Evolutionary conservation across 1,284 basidiomycete species (phyloP).

Genomic region (Malassezia furfur): DNA sequence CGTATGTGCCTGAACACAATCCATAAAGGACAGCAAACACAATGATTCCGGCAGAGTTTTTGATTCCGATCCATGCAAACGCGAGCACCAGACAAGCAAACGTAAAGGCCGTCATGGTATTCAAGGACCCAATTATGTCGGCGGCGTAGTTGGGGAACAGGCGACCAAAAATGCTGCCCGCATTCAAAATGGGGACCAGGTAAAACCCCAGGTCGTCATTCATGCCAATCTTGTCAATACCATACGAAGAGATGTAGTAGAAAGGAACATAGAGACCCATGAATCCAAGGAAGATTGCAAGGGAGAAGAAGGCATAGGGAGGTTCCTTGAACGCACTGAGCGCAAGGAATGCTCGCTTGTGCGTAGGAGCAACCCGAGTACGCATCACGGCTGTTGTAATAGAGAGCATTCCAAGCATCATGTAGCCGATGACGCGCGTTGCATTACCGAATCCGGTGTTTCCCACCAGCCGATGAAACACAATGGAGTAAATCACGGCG

Average conservation of each 20-base stretch:
- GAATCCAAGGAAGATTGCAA: slow-evolving; percentile 23
- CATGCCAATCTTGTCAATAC: slow-evolving; percentile 2
- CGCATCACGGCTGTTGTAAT: not conserved
- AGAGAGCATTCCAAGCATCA: slow-evolving; percentile 10
- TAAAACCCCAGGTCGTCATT: slow-evolving; percentile 14
- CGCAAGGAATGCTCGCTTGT: not conserved
- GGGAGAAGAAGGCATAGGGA: slow-evolving; percentile 21
- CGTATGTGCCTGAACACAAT: slow-evolving; percentile 27
- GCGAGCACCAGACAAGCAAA: slow-evolving; percentile 31
- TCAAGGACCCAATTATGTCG: slow-evolving; percentile 44
- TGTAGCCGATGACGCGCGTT: slow-evolving; percentile 17
- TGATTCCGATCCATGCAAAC: slow-evolving; percentile 19
- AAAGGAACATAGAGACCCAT: slow-evolving; percentile 32
- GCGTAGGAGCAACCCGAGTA: not conserved
- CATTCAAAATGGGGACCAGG: slow-evolving; percentile 31
- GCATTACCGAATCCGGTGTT: slow-evolving; percentile 18
- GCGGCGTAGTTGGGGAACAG: slow-evolving; percentile 45
- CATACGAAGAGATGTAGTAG: slow-evolving; percentile 20
- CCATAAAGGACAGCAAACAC: slow-evolving; percentile 29
- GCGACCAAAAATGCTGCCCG: slow-evolving; percentile 40
- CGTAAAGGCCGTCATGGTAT: slow-evolving; percentile 43
- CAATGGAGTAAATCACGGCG: slow-evolving; percentile 21
- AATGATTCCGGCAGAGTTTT: slow-evolving; percentile 16
- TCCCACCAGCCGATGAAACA: slow-evolving; percentile 9
- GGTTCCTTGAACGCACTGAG: slow-evolving; percentile 19